These are phyloP conservation scores for Typha latifolia DNA, from an alignment of 176 grass and related monocot genomes.

Conservation along the genomic window DNA sequence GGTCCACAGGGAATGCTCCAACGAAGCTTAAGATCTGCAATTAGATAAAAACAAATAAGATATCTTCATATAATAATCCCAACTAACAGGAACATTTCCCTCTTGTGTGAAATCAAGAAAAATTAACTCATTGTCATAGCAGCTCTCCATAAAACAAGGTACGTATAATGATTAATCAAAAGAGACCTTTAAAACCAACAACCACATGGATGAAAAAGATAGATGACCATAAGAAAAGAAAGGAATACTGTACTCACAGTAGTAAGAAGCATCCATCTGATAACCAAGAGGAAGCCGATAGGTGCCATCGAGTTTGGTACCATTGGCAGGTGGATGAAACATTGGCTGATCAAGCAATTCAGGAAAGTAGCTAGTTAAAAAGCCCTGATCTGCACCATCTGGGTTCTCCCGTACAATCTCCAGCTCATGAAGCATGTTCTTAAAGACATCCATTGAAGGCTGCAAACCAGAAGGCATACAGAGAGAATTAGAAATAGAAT, in stretches of 20 bases:
- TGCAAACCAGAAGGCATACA: slow-evolving; percentile 17
- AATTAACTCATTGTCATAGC: not conserved
- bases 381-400: slow-evolving; percentile 93
- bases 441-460: slow-evolving; percentile 93
- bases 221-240: not conserved
- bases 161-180: no score
- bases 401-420: slow-evolving; percentile 52
- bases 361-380: slow-evolving; percentile 74
- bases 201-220: no score
- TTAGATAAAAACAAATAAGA: slow-evolving; percentile 9
- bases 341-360: slow-evolving; percentile 77
- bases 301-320: slow-evolving; percentile 77
- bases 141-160: not conserved
- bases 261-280: slow-evolving; percentile 99
- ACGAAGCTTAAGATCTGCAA: slow-evolving; percentile 80
- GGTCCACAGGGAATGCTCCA: slow-evolving; percentile 95
- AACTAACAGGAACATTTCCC: not conserved
- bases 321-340: slow-evolving; percentile 78
- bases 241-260: slow-evolving; percentile 43
- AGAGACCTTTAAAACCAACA: no score
- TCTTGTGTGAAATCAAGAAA: not conserved
- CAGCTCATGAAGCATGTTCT: slow-evolving; percentile 81
- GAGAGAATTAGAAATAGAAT: not conserved
- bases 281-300: slow-evolving; percentile 93
- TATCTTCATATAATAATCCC: not conserved